phyloP scores from a whole-genome alignment of 139 green algal species.

The Ettlia oleoabundans region DNA sequence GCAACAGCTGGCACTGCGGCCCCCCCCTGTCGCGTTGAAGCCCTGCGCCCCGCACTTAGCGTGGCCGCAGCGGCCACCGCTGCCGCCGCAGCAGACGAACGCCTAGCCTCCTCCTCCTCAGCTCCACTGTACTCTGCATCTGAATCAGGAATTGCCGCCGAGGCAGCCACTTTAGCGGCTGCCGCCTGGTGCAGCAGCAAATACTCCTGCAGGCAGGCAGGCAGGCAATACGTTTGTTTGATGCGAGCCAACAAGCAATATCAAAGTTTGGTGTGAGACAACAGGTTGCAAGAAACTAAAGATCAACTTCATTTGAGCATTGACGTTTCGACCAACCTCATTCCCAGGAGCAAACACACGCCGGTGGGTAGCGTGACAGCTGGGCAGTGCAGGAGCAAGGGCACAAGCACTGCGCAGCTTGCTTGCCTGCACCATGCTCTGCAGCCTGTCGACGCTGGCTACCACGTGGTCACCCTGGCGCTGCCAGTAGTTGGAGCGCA shows the following conservation, averaged over 20 bases:
- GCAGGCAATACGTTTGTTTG: no score
- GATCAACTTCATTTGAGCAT: no score
- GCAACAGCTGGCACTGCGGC: background rate
- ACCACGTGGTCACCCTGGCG: slow-evolving; percentile 56
- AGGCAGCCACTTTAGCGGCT: slow-evolving; percentile 31
- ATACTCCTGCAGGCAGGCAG: no score
- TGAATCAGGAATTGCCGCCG: background rate
- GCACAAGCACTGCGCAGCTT: no score
- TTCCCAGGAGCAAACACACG: no score
- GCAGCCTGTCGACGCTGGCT: slow-evolving; percentile 9
- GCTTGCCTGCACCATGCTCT: slow-evolving; percentile 46
- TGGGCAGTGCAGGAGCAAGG: no score
- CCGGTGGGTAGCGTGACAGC: no score
- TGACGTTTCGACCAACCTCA: no score
- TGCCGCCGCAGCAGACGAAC: background rate
- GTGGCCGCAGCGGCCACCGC: background rate
- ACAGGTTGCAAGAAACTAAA: no score
- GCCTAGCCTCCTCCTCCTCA: slow-evolving; percentile 18
- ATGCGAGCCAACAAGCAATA: no score
- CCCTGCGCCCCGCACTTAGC: background rate
- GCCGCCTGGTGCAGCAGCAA: slow-evolving; percentile 42
- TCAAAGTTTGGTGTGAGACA: no score
- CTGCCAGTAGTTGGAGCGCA: slow-evolving; percentile 76
- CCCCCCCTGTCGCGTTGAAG: background rate
- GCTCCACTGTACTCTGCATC: slow-evolving; percentile 1